Evolutionary conservation across 208 protist genomes (phyloP).

Genomic region (Trypanosoma congolense): DNA sequence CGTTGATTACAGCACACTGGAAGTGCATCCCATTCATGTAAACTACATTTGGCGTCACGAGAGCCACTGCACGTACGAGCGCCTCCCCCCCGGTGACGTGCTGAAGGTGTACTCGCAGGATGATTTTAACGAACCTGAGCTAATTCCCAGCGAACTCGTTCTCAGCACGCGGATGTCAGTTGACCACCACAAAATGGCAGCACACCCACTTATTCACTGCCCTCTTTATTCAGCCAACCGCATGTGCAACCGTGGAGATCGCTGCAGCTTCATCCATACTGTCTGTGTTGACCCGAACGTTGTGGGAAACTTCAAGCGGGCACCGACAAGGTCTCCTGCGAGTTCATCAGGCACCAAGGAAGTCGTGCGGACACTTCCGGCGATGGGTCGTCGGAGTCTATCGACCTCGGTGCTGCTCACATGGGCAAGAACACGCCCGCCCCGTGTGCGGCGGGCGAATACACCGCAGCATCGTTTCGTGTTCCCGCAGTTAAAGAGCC

Average conservation of each 20-base stretch:
- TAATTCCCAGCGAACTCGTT: conserved; percentile 50
- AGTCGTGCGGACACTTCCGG: too few species aligned
- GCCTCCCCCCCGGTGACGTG: conserved; percentile 42
- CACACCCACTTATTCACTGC: conserved; percentile 57
- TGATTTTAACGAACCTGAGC: conserved; percentile 29
- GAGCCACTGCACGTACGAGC: conserved; percentile 53
- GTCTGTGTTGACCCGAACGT: conserved; percentile 75
- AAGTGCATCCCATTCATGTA: conserved; percentile 59
- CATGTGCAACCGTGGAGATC: conserved; percentile 74
- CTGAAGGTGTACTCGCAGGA: conserved; percentile 56
- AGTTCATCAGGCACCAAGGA: too few species aligned
- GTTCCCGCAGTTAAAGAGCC: not conserved
- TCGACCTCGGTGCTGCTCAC: not conserved
- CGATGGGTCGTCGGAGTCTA: not conserved
- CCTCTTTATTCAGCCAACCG: conserved; percentile 80
- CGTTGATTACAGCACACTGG: conserved; percentile 18
- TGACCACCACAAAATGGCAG: conserved; percentile 14
- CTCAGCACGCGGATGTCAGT: conserved; percentile 49
- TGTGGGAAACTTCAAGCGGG: conserved; percentile 59
- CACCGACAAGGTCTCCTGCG: conserved; percentile 12
- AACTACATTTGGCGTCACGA: conserved; percentile 70
- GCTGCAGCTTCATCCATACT: conserved; percentile 73
- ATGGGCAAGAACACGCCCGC: not conserved
- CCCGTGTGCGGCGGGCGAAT: not conserved
- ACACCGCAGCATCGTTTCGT: not conserved